Percentiles rank a stretch among this genome's conserved stretches.
These are phyloP conservation scores for Cryphonectria radicalis DNA, from an alignment of 2,329 filamentous ascomycete genomes.

Conservation along the genomic window DNA sequence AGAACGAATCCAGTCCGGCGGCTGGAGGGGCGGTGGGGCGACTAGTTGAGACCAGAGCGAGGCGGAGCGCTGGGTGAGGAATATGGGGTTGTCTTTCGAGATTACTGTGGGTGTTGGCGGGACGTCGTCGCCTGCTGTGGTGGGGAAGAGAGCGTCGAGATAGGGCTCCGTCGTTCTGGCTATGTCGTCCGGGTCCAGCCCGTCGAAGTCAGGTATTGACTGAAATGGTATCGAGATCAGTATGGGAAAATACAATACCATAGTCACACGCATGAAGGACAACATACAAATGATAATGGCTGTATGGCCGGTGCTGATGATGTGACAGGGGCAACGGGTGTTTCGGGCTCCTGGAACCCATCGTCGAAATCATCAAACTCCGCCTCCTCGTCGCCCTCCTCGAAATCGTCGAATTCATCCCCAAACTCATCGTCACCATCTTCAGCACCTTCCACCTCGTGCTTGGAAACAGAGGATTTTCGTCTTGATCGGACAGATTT, in stretches of 20 bases:
- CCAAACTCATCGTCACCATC: constrained; percentile 50
- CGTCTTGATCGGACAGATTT: constrained; percentile 39
- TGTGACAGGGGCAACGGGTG: constrained; percentile 48
- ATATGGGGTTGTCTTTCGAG: constrained; percentile 66
- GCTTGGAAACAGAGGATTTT: constrained; percentile 36
- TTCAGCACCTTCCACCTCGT: constrained; percentile 31
- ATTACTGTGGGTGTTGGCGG: constrained; percentile 54
- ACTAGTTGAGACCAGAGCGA: constrained; percentile 97
- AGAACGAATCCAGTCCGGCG: constrained; percentile 96
- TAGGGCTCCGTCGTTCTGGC: constrained; percentile 66
- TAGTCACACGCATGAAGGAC: background rate
- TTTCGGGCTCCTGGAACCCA: constrained; percentile 65
- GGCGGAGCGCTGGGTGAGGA: constrained; percentile 82
- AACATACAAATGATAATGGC: constrained; percentile 37
- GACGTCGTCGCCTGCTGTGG: constrained; percentile 53
- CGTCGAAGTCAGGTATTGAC: constrained; percentile 71
- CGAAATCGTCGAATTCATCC: constrained; percentile 67
- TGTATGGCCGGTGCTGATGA: constrained; percentile 35
- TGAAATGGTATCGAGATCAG: constrained; percentile 39
- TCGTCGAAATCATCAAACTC: constrained; percentile 76
- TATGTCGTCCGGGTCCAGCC: constrained; percentile 64
- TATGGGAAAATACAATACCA: background rate
- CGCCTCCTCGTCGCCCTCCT: constrained; percentile 59
- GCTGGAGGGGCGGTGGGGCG: constrained; percentile 89
- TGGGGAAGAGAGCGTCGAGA: constrained; percentile 68